A percentile compares a stretch with the other conserved stretches of the same genome.
These are phyloP conservation scores for Pseudogymnoascus sp. DNA, from an alignment of 2,329 filamentous ascomycete genomes.

Conservation along the genomic window DNA sequence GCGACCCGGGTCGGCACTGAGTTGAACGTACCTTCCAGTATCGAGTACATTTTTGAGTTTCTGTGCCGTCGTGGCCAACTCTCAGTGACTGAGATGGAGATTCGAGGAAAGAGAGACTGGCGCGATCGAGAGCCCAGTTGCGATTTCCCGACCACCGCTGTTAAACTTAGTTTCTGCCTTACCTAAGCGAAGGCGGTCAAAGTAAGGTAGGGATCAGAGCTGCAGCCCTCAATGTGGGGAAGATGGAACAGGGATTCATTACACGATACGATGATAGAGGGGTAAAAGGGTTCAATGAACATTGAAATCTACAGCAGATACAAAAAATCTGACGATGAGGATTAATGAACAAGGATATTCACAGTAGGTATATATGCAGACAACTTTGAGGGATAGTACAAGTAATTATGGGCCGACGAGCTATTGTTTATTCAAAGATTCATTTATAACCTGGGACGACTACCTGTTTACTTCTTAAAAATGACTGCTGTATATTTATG, in stretches of 20 bases:
- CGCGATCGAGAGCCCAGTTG: constrained; percentile 1
- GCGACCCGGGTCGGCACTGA: background rate
- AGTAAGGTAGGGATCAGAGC: constrained; percentile 1
- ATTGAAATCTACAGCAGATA: background rate
- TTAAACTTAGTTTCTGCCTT: constrained; percentile 8
- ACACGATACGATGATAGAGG: background rate
- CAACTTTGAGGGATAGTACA: background rate
- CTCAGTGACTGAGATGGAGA: constrained; percentile 2
- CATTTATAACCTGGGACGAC: background rate
- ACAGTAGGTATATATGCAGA: background rate
- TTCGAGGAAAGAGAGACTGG: background rate
- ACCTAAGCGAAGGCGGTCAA: constrained; percentile 8
- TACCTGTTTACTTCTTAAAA: background rate
- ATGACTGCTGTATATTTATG: background rate
- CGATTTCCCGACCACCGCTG: background rate
- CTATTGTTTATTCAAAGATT: background rate
- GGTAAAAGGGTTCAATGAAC: background rate
- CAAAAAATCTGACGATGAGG: background rate
- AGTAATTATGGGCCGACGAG: background rate
- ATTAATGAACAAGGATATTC: background rate
- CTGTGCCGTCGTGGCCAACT: constrained; percentile 4
- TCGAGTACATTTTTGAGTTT: constrained; percentile 1
- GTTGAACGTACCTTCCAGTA: constrained; percentile 2
- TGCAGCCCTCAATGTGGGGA: background rate
- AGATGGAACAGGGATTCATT: background rate